Base-by-base conservation (phyloP, 1,284 basidiomycete genomes). In the Hemileccinum hortonii region DNA sequence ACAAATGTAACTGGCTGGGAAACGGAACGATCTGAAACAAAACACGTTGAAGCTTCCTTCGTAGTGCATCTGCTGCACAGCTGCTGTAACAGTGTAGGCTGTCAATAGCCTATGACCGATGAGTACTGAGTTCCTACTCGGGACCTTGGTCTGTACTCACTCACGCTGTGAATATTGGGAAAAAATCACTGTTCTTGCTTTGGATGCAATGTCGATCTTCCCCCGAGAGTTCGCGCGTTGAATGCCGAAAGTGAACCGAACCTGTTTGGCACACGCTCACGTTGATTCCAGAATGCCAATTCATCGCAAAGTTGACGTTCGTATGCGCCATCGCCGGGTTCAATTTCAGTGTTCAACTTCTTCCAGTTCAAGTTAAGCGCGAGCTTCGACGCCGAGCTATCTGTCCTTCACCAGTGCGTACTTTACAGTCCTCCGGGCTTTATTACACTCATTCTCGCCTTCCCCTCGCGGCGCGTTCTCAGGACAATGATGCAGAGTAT, bases 231-330 rank as follows among this genome's bases (percentile, higher is more conserved):
- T 26, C 24, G 7, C 26, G 26, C 19, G 12, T 39, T 39, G 22
- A 21, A 24, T 16, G 16, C 18, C 6, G n/a, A 18, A 32, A 16
- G 26, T 37, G 21, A 26, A 3, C 36, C 30, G 15, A 48, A 8
- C 15, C 6, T 36, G 29, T 42, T 49, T 48, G 50, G 50, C 50
- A 29, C 6, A 12, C 26, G 29, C 41, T 10, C 16, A 19, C 38
- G 7, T 15, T 35, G 24, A 35, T 44, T 38, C 7, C 26, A 40
- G 58, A 36, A 55, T 44, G 33, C 50, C 56, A 57, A 43, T 39
- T 7, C 33, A 21, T n/a, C 21, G 26, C 18, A 39, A 16, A 35
- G 6, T 38, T 32, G 9, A 26, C 26, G 26, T 32, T 58, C 39
- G 52, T 26, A 40, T n/a, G n/a, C 33, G 16, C 6, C 8, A 16